Evolutionary conservation across 768 basidiomycete genomes (phyloP), one percentile per base, ranked within the genome.

Genomic region (Pleurotus salmoneostramineus): DNA sequence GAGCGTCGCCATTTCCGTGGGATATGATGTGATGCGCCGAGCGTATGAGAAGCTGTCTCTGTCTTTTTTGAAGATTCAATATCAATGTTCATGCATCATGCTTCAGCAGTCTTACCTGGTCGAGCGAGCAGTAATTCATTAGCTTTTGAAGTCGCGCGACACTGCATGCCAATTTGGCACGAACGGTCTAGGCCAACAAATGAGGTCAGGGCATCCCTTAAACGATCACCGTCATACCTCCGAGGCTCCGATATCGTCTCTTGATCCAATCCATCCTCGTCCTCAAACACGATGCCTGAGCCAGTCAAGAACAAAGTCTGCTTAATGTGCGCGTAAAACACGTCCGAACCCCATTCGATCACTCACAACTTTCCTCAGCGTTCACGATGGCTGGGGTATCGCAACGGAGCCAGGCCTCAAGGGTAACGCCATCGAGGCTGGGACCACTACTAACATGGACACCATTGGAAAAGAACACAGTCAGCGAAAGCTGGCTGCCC

Each of bases 301-400:
- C 60, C 83, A 66, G 81, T 88, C 52, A 89, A 89, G 74, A 85
- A 93, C 79, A 95, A 93, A 77, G 89, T 95, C 72, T 95, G 93
- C 72, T 79, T 95, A 60, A 94, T 95, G 93, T 91, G 70, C 66
- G 86, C 71, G 3, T 42, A 35, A 15, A 35, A 63, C 21, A 44
- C 35, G 48, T 31, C 42, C 50, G 8, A 33, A 37, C 40, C 21
- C 14, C n/a, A 31, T 32, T n/a, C 3, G 15, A 31, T 10, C 27
- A 5, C 27, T 12, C 2, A 27, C 21, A 27, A 44, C 33, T 10
- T 36, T 47, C 34, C 56, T 36, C 45, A 45, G 34, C 67, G 93
- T 98, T 35, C 95, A 98, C 78, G 95, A 98, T 77, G 95, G 95
- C 21, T 98, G 95, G 95, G 95, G 95, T 57, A 79, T 95, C 63